phyloP scores from a whole-genome alignment of 1,284 basidiomycete genomes.

The Sanghuangporus baumii region DNA sequence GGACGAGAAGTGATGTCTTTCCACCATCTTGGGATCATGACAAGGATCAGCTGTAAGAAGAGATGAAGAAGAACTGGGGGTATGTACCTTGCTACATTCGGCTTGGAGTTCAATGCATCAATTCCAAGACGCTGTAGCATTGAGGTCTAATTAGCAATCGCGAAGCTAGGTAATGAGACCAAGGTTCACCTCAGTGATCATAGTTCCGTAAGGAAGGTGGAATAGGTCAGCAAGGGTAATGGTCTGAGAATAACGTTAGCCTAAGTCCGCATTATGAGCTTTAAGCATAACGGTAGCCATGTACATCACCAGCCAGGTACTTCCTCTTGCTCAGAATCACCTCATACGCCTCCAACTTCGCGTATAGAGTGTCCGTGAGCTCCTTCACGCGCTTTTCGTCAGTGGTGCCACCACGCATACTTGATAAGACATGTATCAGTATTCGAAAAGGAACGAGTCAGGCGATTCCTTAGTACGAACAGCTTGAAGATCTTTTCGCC shows the following conservation, averaged over 20 bases:
- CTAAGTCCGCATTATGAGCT: not conserved
- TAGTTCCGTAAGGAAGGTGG: conserved; percentile 17
- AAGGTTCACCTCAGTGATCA: conserved; percentile 3
- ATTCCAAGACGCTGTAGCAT: conserved; percentile 1
- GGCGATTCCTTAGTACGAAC: conserved; percentile 22
- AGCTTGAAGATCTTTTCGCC: conserved; percentile 43
- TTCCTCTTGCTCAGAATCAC: conserved; percentile 25
- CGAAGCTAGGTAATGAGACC: not conserved
- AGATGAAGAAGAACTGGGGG: not conserved
- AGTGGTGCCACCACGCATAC: conserved; percentile 18
- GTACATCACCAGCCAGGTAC: conserved; percentile 28
- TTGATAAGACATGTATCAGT: not conserved
- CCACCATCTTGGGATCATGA: conserved; percentile 14
- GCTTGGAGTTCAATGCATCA: conserved; percentile 4
- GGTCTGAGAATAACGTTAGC: not conserved
- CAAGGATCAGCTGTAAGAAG: not conserved
- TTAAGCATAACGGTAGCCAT: conserved; percentile 2
- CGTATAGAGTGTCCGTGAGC: conserved; percentile 24
- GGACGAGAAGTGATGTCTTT: conserved; percentile 14
- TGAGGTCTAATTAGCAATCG: not conserved
- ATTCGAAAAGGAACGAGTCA: not conserved
- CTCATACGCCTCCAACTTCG: conserved; percentile 28
- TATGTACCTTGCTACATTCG: conserved; percentile 14
- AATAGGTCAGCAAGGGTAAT: conserved; percentile 16
- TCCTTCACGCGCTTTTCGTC: conserved; percentile 28